Evolutionary conservation across 306 rosid species (phyloP).

Genomic region (Prunus mume): DNA sequence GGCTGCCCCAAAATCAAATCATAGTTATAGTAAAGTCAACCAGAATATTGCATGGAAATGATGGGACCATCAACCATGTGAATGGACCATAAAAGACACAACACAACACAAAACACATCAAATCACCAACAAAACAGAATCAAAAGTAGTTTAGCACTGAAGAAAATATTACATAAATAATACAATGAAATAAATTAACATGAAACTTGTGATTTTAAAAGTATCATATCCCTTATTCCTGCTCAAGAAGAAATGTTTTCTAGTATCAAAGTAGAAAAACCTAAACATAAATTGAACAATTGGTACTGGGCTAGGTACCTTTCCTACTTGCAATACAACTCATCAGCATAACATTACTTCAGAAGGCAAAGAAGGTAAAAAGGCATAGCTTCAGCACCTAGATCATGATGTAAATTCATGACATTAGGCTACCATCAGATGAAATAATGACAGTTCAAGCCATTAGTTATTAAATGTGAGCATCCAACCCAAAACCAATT

Average conservation of each 20-base stretch:
- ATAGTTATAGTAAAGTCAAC: not conserved
- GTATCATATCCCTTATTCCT: not conserved
- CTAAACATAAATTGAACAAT: not conserved
- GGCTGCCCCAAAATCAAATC: constrained; percentile 51
- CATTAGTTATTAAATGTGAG: too few relatives aligned
- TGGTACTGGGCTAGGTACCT: not conserved
- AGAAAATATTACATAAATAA: not conserved
- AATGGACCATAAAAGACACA: not conserved
- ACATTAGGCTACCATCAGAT: not conserved
- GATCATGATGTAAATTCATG: not conserved
- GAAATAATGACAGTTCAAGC: not conserved
- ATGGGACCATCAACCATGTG: not conserved
- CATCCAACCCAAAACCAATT: too few relatives aligned
- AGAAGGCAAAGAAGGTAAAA: not conserved
- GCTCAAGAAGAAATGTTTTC: not conserved
- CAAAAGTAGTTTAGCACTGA: not conserved
- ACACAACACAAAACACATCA: not conserved
- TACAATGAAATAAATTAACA: not conserved
- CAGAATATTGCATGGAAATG: not conserved
- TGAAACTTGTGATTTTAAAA: not conserved
- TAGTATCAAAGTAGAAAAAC: not conserved
- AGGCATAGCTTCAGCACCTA: not conserved
- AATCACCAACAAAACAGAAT: not conserved
- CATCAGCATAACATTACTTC: not conserved
- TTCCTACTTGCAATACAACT: not conserved